phyloP scores from a whole-genome alignment of 1,284 basidiomycete genomes.

The Pseudozyma pruni region DNA sequence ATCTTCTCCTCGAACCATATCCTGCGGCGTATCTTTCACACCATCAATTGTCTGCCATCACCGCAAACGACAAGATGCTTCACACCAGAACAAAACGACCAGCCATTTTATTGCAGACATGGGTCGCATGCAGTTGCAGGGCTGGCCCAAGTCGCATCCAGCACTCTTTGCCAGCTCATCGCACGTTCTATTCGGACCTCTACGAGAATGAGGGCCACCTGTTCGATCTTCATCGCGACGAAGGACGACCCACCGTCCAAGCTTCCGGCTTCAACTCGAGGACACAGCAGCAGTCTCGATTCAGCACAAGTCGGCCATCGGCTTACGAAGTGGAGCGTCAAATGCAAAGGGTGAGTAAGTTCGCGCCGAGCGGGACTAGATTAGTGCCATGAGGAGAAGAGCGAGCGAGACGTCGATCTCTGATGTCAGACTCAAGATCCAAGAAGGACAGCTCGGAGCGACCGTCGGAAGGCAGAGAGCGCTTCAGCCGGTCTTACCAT shows the following conservation, averaged over 20 bases:
- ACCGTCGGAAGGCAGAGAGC: constrained; percentile 2
- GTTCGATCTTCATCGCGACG: constrained; percentile 31
- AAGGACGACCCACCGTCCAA: constrained; percentile 17
- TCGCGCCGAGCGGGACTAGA: background rate
- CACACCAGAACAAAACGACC: constrained; percentile 9
- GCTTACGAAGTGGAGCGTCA: constrained; percentile 36
- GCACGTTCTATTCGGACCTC: constrained; percentile 33
- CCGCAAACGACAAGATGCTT: constrained; percentile 5
- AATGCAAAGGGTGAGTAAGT: constrained; percentile 37
- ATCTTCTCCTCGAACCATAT: too few relatives aligned
- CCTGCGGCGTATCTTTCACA: too few relatives aligned
- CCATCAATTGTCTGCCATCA: background rate
- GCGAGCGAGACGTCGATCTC: background rate
- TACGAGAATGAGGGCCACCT: constrained; percentile 48
- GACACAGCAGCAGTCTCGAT: constrained; percentile 19
- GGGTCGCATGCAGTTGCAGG: constrained; percentile 2
- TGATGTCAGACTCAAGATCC: background rate
- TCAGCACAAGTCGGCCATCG: constrained; percentile 25
- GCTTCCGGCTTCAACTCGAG: constrained; percentile 9
- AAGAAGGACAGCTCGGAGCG: constrained; percentile 16
- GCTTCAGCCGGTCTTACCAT: background rate
- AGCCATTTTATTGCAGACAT: constrained; percentile 1
- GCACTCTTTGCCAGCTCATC: background rate
- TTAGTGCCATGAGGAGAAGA: background rate
- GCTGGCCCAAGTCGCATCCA: constrained; percentile 10